Conservation (phyloP, 176 grass and related monocot species). For the Metroxylon sagu region DNA sequence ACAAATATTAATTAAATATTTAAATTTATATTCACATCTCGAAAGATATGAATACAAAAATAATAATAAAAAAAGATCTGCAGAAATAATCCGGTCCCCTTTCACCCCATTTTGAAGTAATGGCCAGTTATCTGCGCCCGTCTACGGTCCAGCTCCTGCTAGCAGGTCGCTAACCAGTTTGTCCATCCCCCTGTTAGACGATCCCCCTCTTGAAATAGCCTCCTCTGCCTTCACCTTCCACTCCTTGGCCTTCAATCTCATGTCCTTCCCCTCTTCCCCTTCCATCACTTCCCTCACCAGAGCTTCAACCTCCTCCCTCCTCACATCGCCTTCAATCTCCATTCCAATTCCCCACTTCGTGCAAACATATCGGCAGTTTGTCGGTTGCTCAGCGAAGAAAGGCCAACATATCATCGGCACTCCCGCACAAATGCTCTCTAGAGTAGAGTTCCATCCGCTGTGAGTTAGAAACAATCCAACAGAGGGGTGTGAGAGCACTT, state of each 20-base stretch:
- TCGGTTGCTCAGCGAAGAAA: constrained; percentile 53
- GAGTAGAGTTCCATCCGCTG: constrained; percentile 65
- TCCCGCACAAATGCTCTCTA: constrained; percentile 53
- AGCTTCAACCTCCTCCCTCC: constrained; percentile 36
- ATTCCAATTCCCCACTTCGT: constrained; percentile 41
- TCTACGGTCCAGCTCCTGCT: background rate
- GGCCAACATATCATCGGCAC: constrained; percentile 72
- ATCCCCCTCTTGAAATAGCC: constrained; percentile 23
- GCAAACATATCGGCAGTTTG: constrained; percentile 48
- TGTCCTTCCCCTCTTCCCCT: constrained; percentile 43
- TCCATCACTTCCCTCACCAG: constrained; percentile 43
- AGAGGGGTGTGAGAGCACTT: constrained; percentile 35
- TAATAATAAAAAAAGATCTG: no score
- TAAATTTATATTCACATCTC: no score
- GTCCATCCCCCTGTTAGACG: constrained; percentile 16
- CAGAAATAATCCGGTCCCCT: no score
- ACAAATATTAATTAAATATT: no score
- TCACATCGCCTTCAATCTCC: constrained; percentile 47
- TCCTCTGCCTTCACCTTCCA: constrained; percentile 44
- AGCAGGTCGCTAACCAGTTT: constrained; percentile 27
- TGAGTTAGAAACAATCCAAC: constrained; percentile 62
- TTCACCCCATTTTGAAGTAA: no score
- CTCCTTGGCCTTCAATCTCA: constrained; percentile 23
- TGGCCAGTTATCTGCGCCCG: no score
- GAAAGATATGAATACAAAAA: no score